These are phyloP conservation scores for Paramecium sonneborni DNA, from an alignment of 73 alveolate species.

Conservation along the genomic window DNA sequence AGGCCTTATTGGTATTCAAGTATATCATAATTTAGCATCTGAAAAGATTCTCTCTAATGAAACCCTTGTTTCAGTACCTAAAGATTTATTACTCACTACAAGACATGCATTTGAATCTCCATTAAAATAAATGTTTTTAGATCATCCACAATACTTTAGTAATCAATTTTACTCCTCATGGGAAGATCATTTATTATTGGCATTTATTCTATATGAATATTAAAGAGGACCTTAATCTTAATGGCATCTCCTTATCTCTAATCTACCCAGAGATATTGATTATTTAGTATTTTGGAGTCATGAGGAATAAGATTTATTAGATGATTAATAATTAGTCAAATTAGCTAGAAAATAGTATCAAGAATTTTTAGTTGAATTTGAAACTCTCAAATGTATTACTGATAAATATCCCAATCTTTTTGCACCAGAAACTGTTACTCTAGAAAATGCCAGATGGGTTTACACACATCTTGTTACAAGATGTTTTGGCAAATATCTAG, in stretches of 20 bases:
- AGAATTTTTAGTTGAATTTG: conserved; percentile 26
- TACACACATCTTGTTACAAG: conserved; percentile 59
- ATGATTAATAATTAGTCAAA: conserved; percentile 39
- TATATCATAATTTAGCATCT: conserved; percentile 22
- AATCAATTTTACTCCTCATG: not conserved
- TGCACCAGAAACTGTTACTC: not conserved
- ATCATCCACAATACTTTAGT: conserved; percentile 51
- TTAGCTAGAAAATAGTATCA: not conserved
- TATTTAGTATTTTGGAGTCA: conserved; percentile 60
- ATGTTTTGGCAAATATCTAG: conserved; percentile 54
- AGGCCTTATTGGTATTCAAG: conserved; percentile 44
- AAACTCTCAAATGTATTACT: conserved; percentile 16
- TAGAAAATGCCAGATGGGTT: conserved; percentile 61
- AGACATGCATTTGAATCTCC: conserved; percentile 48
- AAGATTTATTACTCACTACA: conserved; percentile 42
- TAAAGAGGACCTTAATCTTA: conserved; percentile 48
- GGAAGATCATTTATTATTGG: conserved; percentile 58
- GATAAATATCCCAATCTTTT: conserved; percentile 38
- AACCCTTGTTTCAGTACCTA: conserved; percentile 47
- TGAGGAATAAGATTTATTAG: conserved; percentile 36
- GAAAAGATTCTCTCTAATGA: conserved; percentile 57
- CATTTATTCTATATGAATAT: conserved; percentile 52
- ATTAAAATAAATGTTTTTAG: conserved; percentile 33
- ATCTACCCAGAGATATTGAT: conserved; percentile 60
- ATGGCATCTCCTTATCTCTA: conserved; percentile 60